Base-by-base conservation (phyloP, 345 rosid species). In the Bretschneidera sinensis region DNA sequence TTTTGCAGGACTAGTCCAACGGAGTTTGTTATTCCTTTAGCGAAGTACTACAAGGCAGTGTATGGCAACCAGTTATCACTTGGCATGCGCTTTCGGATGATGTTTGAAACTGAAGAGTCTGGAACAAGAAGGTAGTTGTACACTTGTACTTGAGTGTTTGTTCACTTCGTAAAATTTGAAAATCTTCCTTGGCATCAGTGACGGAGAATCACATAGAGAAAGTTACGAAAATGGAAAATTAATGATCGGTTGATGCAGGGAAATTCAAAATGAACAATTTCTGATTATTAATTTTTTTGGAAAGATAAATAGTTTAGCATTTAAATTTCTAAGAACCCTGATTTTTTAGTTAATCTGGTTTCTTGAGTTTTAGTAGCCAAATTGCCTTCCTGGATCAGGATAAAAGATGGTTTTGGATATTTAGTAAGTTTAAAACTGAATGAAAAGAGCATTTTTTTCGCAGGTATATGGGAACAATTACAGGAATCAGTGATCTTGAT, bases 81-180 rank as follows among this genome's bases (percentile, higher is more conserved):
- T 48, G 97, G 96, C 48, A 85, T 95, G 99, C 81, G 97, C 45
- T 91, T 95, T 50, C 73, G 96, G 55, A 95, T 95, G 99, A 79
- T 88, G 95, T 91, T 95, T 71, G 99, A 91, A 76, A 95, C 99
- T 10, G 97, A 94, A 50, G 99, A 91, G 21, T 95, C 91, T 17
- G 96, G 95, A 65, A 82, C 85, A 52, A 75, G 90, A 76, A 81
- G 87, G 92, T 83, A 66, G 54, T 19, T 13, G 31, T n/a, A n/a
- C n/a, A n/a, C n/a, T n/a, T n/a, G n/a, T 58, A 24, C 51, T 55
- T 43, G 51, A 54, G 16, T 24, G 13, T 43, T 18, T 51, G 4
- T n/a, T 17, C 15, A 15, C 48, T 51, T 62, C 13, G 23, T 9
- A 62, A 43, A 21, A 16, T n/a, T 69, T 57, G 25, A 43, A 54